Conservation (phyloP, 257 asterid species). For the Lithospermum erythrorhizon region DNA sequence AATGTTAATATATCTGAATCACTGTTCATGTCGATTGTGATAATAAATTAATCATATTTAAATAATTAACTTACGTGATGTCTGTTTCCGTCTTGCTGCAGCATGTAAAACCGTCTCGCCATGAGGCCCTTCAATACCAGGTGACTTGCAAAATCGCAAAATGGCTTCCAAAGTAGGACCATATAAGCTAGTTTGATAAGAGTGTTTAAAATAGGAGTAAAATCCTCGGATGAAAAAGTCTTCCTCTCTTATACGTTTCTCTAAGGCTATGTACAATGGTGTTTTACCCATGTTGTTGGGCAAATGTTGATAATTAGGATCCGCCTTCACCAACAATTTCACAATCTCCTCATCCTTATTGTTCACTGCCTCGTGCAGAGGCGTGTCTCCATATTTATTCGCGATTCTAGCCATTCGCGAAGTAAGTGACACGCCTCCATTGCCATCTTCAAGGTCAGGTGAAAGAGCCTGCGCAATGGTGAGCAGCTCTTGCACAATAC, state of each 20-base stretch:
- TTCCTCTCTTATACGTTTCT: not conserved
- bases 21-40: too few relatives aligned
- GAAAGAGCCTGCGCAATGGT: too few relatives aligned
- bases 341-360: conserved; percentile 5
- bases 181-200: too few relatives aligned
- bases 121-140: conserved; percentile 12
- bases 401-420: not conserved
- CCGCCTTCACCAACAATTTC: not conserved
- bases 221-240: too few relatives aligned
- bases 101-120: conserved; percentile 21
- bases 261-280: conserved; percentile 13
- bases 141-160: conserved; percentile 4
- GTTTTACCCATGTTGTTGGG: conserved; percentile 13
- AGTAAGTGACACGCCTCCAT: too few relatives aligned
- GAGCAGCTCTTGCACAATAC: too few relatives aligned
- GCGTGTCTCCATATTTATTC: not conserved
- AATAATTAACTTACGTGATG: too few relatives aligned
- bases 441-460: too few relatives aligned
- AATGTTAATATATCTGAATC: too few relatives aligned
- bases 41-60: too few relatives aligned
- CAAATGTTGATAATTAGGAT: conserved; percentile 7
- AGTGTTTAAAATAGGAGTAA: too few relatives aligned
- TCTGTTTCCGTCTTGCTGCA: not conserved
- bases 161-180: not conserved
- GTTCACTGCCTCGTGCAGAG: not conserved